Conservation (phyloP, 208 protist genomes). For the Trypanosoma melophagium region DNA sequence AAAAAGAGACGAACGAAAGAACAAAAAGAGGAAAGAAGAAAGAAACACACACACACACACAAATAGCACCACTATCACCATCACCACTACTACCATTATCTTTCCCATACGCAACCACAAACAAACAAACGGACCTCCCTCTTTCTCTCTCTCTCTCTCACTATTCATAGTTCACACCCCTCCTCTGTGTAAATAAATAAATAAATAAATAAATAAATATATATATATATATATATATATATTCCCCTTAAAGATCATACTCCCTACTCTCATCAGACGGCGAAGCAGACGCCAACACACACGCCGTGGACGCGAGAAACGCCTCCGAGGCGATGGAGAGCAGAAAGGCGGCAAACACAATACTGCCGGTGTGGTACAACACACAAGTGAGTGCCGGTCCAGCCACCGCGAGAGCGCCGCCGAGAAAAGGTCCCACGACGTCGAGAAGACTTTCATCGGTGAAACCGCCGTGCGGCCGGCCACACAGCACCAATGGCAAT, state of each 20-base stretch:
- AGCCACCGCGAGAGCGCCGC: constrained; percentile 50
- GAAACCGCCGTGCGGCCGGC: constrained; percentile 17
- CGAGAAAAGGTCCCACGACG: constrained; percentile 57
- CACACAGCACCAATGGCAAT: constrained; percentile 65
- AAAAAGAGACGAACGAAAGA: constrained; percentile 3
- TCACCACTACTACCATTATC: background rate
- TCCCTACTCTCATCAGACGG: background rate
- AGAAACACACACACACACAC: no score
- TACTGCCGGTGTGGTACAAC: constrained; percentile 56
- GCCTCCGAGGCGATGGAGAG: constrained; percentile 43
- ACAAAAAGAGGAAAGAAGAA: no score
- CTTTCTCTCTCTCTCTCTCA: no score
- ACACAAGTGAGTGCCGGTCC: constrained; percentile 60
- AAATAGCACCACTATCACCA: background rate
- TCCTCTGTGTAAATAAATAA: no score
- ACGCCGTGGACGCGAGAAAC: constrained; percentile 12
- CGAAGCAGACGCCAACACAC: background rate
- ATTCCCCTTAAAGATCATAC: constrained; percentile 17
- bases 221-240: no score
- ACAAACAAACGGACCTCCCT: no score
- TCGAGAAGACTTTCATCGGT: constrained; percentile 25
- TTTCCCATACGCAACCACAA: no score
- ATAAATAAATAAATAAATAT: no score
- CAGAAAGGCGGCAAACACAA: constrained; percentile 40
- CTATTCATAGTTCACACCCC: background rate